Base-by-base conservation (phyloP, 768 basidiomycete genomes). In the Mycena metata region DNA sequence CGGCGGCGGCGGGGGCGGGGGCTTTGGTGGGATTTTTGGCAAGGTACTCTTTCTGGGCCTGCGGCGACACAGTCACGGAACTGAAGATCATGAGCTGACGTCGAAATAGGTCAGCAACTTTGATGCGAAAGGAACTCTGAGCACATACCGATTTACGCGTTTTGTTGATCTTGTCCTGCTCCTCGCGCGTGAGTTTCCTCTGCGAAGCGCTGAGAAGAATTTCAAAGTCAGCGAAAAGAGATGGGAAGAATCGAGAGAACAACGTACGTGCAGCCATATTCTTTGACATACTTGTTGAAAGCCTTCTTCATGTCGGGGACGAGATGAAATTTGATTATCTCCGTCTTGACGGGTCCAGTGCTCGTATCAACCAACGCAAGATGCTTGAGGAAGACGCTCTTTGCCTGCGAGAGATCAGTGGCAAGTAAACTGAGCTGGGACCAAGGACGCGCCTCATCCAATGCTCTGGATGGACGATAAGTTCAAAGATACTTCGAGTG, bases 241-340 rank as follows among this genome's bases (percentile, higher is more conserved):
- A 45, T 12, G 36, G 9, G 49, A 46, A 16, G 17, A 10, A 50
- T 33, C 50, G 6, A 21, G 35, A 17, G 39, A 46, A 35, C 41
- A n/a, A 74, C 76, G 65, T 50, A 77, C 76, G 67, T 74, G 75
- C 77, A 77, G 10, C 76, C 76, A 70, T 76, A 64, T 35, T 75
- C 75, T 62, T 74, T 76, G 55, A 76, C 75, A 30, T 66, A 76
- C 50, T 73, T 75, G 60, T 75, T 75, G 58, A 78, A 78, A 51
- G 49, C 42, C 58, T 73, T 76, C 46, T 75, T 73, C 77, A 77
- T 78, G 62, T 76, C 77, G 16, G 74, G 73, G n/a, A 79, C 78
- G 62, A 77, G 75, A 57, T 76, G 78, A 60, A 77, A 79, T n/a
- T 66, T 66, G 66, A 77, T 76, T 66, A 79, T 76, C 64, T 76